Evolutionary conservation across 495 filamentous ascomycete species (phyloP), one percentile per base, ranked within the genome.

Genomic region (Neurospora tetraspora): DNA sequence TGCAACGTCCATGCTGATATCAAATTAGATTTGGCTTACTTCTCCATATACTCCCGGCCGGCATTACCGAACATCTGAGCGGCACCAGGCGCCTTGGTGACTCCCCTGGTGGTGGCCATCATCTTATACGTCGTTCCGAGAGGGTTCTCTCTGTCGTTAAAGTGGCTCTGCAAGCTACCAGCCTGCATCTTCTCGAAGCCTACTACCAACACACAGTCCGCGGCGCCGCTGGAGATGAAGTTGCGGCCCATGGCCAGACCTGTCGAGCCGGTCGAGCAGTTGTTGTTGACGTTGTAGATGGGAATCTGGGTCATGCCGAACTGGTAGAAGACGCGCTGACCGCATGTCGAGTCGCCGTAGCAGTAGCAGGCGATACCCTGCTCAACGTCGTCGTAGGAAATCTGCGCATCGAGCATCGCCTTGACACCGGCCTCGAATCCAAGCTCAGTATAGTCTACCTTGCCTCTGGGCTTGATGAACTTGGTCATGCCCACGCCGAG

Each of bases 111-210:
- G 75, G 88, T 88, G 39, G 85, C 86, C 94, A 97, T 97, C 89
- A 97, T 93, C 80, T 86, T 84, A 61, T 81, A 85, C 3, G 90
- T 88, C 5, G 91, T 90, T 70, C 89, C 91, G 1, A 88, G 90
- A 4, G 96, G 95, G 77, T 89, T 92, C 70, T 87, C 85, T 34
- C 94, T 86, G 80, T 97, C 96, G 61, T 92, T 90, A 80, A 90
- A 98, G 83, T 91, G 88, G 69, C 83, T 87, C 81, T 92, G 89
- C 73, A 99, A 84, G 75, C 88, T 91, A n/a, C 96, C 96, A 0
- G 92, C 90, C 81, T 88, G 92, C 96, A 99, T 99, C 88, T 97
- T 98, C 86, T 99, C 96, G 75, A 97, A 99, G 4, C 96, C 96
- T 18, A 98, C 89, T 9, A 98, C 94, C 45, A 99, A 83, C 5